These are phyloP conservation scores for Tremella yokohamensis DNA, from an alignment of 768 basidiomycete genomes.

Conservation along the genomic window DNA sequence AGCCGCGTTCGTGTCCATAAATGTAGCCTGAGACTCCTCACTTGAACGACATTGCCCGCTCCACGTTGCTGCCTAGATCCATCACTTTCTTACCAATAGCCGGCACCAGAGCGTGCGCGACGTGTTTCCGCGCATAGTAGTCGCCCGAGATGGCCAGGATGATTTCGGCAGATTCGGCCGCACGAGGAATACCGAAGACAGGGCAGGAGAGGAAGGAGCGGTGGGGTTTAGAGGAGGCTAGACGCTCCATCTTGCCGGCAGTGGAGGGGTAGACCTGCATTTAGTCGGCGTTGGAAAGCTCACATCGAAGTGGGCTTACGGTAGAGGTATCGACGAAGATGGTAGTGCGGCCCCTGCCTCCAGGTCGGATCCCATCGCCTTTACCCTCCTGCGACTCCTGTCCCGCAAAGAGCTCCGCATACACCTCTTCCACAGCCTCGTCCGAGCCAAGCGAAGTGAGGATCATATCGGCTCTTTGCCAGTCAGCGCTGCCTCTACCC, in stretches of 20 bases:
- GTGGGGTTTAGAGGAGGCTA: slow-evolving; percentile 61
- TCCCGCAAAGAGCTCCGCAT: slow-evolving; percentile 60
- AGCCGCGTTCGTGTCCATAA: slow-evolving; percentile 28
- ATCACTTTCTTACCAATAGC: slow-evolving; percentile 66
- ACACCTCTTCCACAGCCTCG: slow-evolving; percentile 64
- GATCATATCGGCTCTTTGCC: slow-evolving; percentile 64
- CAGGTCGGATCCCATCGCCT: slow-evolving; percentile 51
- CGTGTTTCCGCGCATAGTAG: slow-evolving; percentile 73
- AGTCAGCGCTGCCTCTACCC: not conserved
- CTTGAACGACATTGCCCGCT: slow-evolving; percentile 56
- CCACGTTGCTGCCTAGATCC: slow-evolving; percentile 80
- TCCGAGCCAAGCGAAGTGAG: slow-evolving; percentile 72
- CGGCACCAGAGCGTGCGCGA: slow-evolving; percentile 72
- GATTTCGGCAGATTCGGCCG: slow-evolving; percentile 65
- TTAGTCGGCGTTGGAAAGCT: not conserved
- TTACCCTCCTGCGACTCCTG: slow-evolving; percentile 56
- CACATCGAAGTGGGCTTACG: slow-evolving; percentile 53
- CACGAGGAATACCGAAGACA: slow-evolving; percentile 66
- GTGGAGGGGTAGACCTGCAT: slow-evolving; percentile 47
- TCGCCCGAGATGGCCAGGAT: slow-evolving; percentile 77
- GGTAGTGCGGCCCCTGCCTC: slow-evolving; percentile 55
- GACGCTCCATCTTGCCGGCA: slow-evolving; percentile 59
- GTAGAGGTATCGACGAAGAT: slow-evolving; percentile 85
- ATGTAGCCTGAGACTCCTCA: slow-evolving; percentile 27
- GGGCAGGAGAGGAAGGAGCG: slow-evolving; percentile 69